These are phyloP conservation scores for Vaccinium myrtillus DNA, from an alignment of 148 eudicot species.

Conservation along the genomic window DNA sequence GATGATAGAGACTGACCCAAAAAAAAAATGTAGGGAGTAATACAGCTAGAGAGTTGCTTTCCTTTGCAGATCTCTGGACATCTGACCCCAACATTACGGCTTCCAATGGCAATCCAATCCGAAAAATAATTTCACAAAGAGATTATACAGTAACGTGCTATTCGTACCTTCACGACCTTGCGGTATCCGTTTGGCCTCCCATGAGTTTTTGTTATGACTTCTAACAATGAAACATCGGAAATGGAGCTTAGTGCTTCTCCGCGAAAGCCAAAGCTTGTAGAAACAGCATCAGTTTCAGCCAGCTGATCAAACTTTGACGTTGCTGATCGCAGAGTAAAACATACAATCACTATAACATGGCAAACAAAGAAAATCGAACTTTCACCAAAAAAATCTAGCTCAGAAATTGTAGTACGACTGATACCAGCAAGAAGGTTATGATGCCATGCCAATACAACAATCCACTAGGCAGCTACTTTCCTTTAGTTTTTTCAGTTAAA, in stretches of 20 bases:
- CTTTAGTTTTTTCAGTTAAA: background rate
- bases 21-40: background rate
- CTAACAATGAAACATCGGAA: constrained; percentile 77
- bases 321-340: constrained; percentile 38
- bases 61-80: background rate
- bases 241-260: constrained; percentile 94
- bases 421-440: background rate
- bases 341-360: background rate
- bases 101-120: background rate
- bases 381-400: background rate
- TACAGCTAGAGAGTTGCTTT: background rate
- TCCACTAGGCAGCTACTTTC: background rate
- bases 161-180: constrained; percentile 77
- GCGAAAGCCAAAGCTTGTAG: constrained; percentile 63
- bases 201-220: constrained; percentile 74
- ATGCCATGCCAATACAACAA: background rate
- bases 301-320: constrained; percentile 61
- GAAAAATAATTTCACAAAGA: background rate
- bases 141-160: constrained; percentile 5
- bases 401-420: background rate
- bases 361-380: constrained; percentile 8
- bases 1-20: background rate
- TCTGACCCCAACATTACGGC: background rate
- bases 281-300: constrained; percentile 30
- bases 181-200: constrained; percentile 94